Evolutionary conservation across 169 alveolate genomes (phyloP).

Genomic region (Plasmodium yoelii): DNA sequence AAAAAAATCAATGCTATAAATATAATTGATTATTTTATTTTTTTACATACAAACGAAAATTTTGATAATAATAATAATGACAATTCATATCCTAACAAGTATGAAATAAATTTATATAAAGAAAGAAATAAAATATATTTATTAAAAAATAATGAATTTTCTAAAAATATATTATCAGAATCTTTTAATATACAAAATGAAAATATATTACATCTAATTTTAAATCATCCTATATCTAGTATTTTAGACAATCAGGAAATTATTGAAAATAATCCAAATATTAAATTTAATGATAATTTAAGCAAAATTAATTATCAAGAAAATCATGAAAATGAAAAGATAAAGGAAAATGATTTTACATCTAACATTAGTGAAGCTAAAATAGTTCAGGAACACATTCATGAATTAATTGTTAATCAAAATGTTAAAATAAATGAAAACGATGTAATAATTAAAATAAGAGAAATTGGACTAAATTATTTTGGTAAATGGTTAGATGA

Average conservation of each 20-base stretch:
- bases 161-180: conserved; percentile 79
- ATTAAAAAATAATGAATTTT: conserved; percentile 70
- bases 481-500: conserved; percentile 73
- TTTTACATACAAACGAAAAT: not conserved
- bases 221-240: conserved; percentile 81
- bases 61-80: not conserved
- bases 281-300: not conserved
- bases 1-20: conserved; percentile 38
- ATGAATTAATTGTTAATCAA: conserved; percentile 19
- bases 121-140: conserved; percentile 73
- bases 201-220: conserved; percentile 79
- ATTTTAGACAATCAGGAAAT: conserved; percentile 35
- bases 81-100: conserved; percentile 13
- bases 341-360: conserved; percentile 8
- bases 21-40: conserved; percentile 7
- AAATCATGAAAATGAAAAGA: not conserved
- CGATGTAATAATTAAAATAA: conserved; percentile 40
- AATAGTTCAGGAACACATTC: conserved; percentile 45
- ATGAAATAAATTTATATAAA: conserved; percentile 22
- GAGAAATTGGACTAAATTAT: conserved; percentile 75
- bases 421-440: conserved; percentile 8
- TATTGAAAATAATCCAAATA: not conserved
- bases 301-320: not conserved
- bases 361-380: conserved; percentile 29
- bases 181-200: conserved; percentile 81